These are phyloP conservation scores for Glycine tomentella DNA, from an alignment of 306 rosid genomes.

Conservation along the genomic window DNA sequence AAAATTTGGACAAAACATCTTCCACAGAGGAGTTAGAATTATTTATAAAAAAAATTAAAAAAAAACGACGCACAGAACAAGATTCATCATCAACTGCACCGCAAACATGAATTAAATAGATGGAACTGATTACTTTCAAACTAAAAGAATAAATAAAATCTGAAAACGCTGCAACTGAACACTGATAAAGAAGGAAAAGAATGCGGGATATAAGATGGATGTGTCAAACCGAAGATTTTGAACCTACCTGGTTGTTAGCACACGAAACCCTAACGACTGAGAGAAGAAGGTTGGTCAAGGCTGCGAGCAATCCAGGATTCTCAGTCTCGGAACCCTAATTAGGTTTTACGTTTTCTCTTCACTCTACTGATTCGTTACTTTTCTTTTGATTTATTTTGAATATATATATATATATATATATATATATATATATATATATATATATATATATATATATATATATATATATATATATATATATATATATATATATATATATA, in stretches of 20 bases:
- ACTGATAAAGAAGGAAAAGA: not conserved
- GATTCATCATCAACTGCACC: not conserved
- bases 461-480: no score
- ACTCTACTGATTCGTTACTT: not conserved
- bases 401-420: no score
- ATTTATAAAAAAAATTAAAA: not conserved
- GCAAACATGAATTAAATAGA: slow-evolving; percentile 10
- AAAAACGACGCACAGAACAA: not conserved
- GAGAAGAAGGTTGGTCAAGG: not conserved
- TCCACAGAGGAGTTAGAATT: not conserved
- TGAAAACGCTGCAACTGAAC: not conserved
- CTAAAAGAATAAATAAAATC: not conserved
- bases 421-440: no score
- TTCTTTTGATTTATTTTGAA: not conserved
- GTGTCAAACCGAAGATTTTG: not conserved
- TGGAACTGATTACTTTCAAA: not conserved
- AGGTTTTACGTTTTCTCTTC: not conserved
- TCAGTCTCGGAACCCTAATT: not conserved
- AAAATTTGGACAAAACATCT: not conserved
- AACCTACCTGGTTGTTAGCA: slow-evolving; percentile 32
- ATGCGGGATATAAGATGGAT: not conserved
- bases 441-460: no score
- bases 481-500: no score
- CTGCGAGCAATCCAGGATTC: not conserved
- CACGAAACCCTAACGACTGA: slow-evolving; percentile 43